Base-by-base conservation (phyloP, 345 rosid genomes). In the Bruguiera parviflora region DNA sequence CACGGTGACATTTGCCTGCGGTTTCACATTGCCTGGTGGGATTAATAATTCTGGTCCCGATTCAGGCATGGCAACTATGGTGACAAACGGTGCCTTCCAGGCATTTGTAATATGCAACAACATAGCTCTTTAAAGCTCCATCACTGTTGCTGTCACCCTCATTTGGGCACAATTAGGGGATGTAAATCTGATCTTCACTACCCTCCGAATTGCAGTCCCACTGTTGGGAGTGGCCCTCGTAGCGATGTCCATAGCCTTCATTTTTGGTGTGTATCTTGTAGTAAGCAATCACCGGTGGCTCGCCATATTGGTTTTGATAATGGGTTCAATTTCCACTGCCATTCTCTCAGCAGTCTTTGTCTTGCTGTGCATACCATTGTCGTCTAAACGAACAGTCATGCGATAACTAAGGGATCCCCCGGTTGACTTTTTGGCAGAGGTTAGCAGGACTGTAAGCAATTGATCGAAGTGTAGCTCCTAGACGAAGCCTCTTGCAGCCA, bases 1-100 rank as follows among this genome's bases (percentile, higher is more conserved):
- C 39, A 63, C 79, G 18, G 65, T 76, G 58, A 76, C 66, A 28
- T 76, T 66, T 24, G 65, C 73, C 1, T 61, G 61, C n/a, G 69
- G 64, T 1, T 71, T 71, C 67, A 66, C 65, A 43, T 2, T 76
- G 64, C 68, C 72, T 1, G 73, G 73, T 18, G 73, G 79, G 28
- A 63, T 46, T 2, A 37, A n/a, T 18, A n/a, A 5, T n/a, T 56
- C 8, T 4, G 49, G 28, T 37, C 27, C 53, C 0, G 27, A 49
- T 1, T 24, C 53, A 15, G 64, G 74, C 61, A 55, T 5, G 37
- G 58, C 75, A 19, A 20, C 5, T 15, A n/a, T 71, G 46, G 52
- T 52, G 16, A 16, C 9, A 2, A 72, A 11, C 16, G 1, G 19
- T 28, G 62, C 77, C 5, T 77, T 77, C 58, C 6, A 43, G 31